Conservation (phyloP, 2,329 filamentous ascomycete genomes). For the Neopestalotiopsis sp. region DNA sequence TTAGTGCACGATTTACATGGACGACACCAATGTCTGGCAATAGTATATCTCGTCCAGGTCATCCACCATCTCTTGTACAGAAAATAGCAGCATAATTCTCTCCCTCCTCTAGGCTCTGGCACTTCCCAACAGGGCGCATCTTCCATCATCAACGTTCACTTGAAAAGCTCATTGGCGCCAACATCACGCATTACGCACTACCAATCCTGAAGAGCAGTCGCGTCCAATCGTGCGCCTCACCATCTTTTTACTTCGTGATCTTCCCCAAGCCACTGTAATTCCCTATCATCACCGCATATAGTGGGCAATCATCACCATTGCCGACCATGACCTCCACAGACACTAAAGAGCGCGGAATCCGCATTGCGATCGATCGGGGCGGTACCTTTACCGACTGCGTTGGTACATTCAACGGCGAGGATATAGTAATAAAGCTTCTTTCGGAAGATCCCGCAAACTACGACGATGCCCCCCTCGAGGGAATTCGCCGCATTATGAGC, state of each 20-base stretch:
- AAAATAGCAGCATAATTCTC: neutral
- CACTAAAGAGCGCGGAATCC: conserved; percentile 61
- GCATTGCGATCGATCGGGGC: conserved; percentile 79
- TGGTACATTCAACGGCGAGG: conserved; percentile 77
- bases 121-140: neutral
- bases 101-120: neutral
- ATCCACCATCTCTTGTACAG: neutral
- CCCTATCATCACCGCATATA: neutral
- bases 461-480: conserved; percentile 87
- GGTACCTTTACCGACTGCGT: conserved; percentile 95
- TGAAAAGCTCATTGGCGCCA: neutral
- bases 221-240: neutral
- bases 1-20: neutral
- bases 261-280: neutral
- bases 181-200: neutral
- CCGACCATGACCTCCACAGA: conserved; percentile 39
- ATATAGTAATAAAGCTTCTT: conserved; percentile 85
- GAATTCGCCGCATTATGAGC: conserved; percentile 84
- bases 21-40: neutral
- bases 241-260: neutral
- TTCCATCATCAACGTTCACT: neutral
- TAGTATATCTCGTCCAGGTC: neutral
- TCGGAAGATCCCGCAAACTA: conserved; percentile 93
- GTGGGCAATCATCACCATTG: neutral
- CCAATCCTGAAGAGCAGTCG: neutral